These are phyloP conservation scores for Arthrobotrys megalospora DNA, from an alignment of 2,329 filamentous ascomycete genomes.

Conservation along the genomic window DNA sequence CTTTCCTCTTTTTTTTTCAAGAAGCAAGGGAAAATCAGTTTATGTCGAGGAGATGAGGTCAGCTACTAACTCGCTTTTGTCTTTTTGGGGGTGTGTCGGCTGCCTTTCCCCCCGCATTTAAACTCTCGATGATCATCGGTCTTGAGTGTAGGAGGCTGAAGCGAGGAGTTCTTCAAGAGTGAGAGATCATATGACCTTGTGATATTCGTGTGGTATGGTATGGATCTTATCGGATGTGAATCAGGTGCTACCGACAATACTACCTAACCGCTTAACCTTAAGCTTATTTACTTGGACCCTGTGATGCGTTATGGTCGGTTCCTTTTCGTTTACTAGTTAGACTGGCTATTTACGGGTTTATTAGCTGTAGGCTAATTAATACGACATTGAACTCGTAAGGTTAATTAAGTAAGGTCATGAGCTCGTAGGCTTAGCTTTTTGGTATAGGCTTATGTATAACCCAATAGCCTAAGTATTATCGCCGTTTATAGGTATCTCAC, in stretches of 20 bases:
- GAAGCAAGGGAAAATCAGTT: constrained; percentile 16
- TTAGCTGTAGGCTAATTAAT: background rate
- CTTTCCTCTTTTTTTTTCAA: background rate
- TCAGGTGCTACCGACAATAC: constrained; percentile 4
- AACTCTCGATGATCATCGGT: constrained; percentile 29
- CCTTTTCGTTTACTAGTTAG: background rate
- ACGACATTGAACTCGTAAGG: constrained; percentile 2
- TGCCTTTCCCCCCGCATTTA: constrained; percentile 20
- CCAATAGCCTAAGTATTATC: background rate
- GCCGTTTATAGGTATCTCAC: background rate
- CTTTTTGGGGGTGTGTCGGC: background rate
- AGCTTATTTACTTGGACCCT: background rate
- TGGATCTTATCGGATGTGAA: constrained; percentile 28
- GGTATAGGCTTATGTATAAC: background rate
- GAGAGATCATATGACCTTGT: constrained; percentile 21
- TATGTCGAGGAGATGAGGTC: constrained; percentile 43
- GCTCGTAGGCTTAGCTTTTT: constrained; percentile 6
- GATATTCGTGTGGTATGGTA: background rate
- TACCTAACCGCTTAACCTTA: background rate
- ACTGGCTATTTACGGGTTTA: constrained; percentile 12
- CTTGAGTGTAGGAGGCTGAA: constrained; percentile 21
- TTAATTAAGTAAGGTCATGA: constrained; percentile 4
- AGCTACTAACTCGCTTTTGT: background rate
- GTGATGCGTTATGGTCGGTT: background rate
- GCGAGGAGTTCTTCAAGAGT: constrained; percentile 16